Evolutionary conservation across 495 filamentous ascomycete species (phyloP).

Genomic region (Penicillium egyptiacum): DNA sequence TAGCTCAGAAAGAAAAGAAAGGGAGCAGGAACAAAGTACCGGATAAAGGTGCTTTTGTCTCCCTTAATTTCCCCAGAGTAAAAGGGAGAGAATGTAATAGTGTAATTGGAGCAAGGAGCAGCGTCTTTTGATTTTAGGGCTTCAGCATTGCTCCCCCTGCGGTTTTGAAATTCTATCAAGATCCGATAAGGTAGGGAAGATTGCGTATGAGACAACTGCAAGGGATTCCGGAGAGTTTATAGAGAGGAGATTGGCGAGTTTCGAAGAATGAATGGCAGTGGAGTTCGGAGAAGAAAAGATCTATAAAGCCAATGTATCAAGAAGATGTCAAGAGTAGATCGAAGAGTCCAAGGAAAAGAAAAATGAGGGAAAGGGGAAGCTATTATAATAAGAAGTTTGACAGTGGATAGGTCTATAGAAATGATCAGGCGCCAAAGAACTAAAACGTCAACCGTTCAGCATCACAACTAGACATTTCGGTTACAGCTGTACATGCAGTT

Average conservation of each 20-base stretch:
- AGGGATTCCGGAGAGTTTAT: constrained; percentile 21
- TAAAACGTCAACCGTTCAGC: constrained; percentile 41
- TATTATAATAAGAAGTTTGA: constrained; percentile 37
- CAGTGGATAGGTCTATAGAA: constrained; percentile 41
- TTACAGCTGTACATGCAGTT: constrained; percentile 48
- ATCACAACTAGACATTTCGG: constrained; percentile 38
- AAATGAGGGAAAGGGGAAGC: constrained; percentile 34
- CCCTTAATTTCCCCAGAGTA: constrained; percentile 29
- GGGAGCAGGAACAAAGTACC: constrained; percentile 22
- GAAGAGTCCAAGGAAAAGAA: constrained; percentile 18
- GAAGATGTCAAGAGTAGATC: constrained; percentile 5
- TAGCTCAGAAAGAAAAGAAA: constrained; percentile 9
- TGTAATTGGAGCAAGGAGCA: constrained; percentile 22
- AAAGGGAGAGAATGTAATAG: constrained; percentile 30
- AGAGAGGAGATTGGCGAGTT: constrained; percentile 5
- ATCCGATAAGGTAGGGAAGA: constrained; percentile 27
- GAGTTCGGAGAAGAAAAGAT: constrained; percentile 17
- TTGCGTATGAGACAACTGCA: constrained; percentile 31
- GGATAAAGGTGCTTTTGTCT: constrained; percentile 30
- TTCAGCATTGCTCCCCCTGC: constrained; percentile 37
- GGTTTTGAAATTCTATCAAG: constrained; percentile 26
- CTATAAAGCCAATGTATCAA: constrained; percentile 24
- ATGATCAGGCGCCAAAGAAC: constrained; percentile 44
- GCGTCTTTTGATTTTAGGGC: constrained; percentile 27
- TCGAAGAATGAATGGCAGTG: no score